phyloP scores from a whole-genome alignment of 495 filamentous ascomycete species.

The Daldinia bambusicola region DNA sequence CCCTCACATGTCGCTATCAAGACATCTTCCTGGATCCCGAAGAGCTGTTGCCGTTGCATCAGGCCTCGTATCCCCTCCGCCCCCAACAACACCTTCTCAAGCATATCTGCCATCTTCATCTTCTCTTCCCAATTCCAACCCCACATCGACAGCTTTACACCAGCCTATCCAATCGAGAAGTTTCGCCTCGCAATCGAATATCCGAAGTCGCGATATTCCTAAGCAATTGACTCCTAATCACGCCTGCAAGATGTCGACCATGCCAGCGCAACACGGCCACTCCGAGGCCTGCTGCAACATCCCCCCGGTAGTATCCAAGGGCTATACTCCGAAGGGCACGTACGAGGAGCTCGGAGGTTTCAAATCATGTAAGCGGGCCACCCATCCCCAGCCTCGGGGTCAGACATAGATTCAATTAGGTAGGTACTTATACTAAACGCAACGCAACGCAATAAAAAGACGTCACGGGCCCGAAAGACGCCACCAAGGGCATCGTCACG shows the following conservation, averaged over 20 bases:
- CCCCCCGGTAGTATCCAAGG: conserved; percentile 70
- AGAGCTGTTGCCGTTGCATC: conserved; percentile 36
- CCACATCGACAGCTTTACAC: conserved; percentile 13
- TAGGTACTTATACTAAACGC: not conserved
- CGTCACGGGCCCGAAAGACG: conserved; percentile 66
- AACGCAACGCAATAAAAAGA: conserved; percentile 59
- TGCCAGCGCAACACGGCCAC: conserved; percentile 63
- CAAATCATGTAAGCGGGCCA: conserved; percentile 68
- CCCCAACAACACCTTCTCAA: conserved; percentile 6
- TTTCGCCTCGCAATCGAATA: conserved; percentile 11
- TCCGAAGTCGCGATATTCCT: conserved; percentile 9
- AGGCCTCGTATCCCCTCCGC: conserved; percentile 22
- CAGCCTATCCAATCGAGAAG: conserved; percentile 5
- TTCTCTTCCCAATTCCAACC: conserved; percentile 20
- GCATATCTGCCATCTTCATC: conserved; percentile 15
- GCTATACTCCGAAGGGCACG: conserved; percentile 72
- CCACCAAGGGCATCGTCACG: conserved; percentile 68
- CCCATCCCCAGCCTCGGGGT: not conserved
- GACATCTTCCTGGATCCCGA: conserved; percentile 41
- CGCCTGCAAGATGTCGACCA: conserved; percentile 60
- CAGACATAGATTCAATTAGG: too few relatives aligned
- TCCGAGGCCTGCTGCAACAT: conserved; percentile 78
- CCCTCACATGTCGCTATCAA: conserved; percentile 30
- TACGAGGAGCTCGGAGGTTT: conserved; percentile 71
- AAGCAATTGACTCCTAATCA: conserved; percentile 18